These are phyloP conservation scores for Volvox africanus DNA, from an alignment of 139 green algal species.

Conservation along the genomic window DNA sequence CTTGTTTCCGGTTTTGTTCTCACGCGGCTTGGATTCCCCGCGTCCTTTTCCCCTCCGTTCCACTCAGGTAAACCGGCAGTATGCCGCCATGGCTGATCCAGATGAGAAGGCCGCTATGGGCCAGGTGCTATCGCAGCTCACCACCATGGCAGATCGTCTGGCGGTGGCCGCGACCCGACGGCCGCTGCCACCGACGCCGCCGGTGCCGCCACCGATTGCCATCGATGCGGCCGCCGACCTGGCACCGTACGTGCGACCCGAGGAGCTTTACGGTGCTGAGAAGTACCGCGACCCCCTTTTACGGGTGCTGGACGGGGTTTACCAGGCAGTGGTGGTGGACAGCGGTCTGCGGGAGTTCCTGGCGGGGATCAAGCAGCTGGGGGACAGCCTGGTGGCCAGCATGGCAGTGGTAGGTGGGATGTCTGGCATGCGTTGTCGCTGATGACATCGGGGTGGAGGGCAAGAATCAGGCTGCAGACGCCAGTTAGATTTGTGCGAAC, in stretches of 20 bases:
- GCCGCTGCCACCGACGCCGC: not conserved
- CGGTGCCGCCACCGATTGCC: not conserved
- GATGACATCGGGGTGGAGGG: too few relatives aligned
- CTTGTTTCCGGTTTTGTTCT: too few relatives aligned
- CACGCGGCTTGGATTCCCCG: too few relatives aligned
- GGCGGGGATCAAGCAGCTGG: slow-evolving; percentile 46
- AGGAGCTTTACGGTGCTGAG: slow-evolving; percentile 25
- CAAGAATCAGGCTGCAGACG: too few relatives aligned
- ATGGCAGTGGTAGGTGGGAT: slow-evolving; percentile 20
- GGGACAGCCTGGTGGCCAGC: slow-evolving; percentile 36
- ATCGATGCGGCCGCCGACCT: not conserved
- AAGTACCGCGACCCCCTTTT: slow-evolving; percentile 41
- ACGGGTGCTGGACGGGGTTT: slow-evolving; percentile 33
- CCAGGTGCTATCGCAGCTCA: slow-evolving; percentile 42
- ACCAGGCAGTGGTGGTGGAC: slow-evolving; percentile 43
- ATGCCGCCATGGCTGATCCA: slow-evolving; percentile 12
- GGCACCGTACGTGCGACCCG: slow-evolving; percentile 16
- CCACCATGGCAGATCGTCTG: slow-evolving; percentile 37
- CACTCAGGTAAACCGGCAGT: slow-evolving; percentile 31
- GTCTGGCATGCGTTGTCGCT: too few relatives aligned
- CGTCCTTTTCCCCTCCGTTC: not conserved
- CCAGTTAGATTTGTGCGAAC: too few relatives aligned
- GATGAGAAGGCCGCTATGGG: slow-evolving; percentile 32
- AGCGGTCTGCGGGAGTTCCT: slow-evolving; percentile 43
- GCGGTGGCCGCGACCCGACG: slow-evolving; percentile 21